A percentile compares a stretch with the other conserved stretches of the same genome.
Conservation (phyloP, 441 rosid genomes). For the Dalechampia spathulata region DNA sequence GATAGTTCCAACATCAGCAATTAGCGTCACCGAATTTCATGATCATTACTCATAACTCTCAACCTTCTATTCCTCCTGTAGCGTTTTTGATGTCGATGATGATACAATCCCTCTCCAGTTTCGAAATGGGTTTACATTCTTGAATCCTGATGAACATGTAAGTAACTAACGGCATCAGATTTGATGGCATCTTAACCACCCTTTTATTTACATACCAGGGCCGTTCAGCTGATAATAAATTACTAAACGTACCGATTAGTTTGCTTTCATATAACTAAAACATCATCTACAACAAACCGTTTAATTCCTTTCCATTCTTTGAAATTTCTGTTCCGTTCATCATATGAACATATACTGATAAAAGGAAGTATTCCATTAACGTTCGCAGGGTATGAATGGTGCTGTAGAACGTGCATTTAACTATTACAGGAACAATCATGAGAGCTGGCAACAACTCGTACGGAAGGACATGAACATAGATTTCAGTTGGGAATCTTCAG, state of each 20-base stretch:
- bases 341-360: too few relatives aligned
- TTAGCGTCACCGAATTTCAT: not conserved
- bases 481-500: slow-evolving; percentile 81
- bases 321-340: too few relatives aligned
- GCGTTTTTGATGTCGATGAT: slow-evolving; percentile 83
- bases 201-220: too few relatives aligned
- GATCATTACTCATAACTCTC: not conserved
- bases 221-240: too few relatives aligned
- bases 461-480: slow-evolving; percentile 67
- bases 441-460: slow-evolving; percentile 57
- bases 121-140: slow-evolving; percentile 73
- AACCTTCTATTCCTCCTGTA: slow-evolving; percentile 24
- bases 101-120: slow-evolving; percentile 60
- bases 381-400: slow-evolving; percentile 45
- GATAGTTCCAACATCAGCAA: slow-evolving; percentile 1
- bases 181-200: too few relatives aligned
- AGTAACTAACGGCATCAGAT: too few relatives aligned
- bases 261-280: too few relatives aligned
- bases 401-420: slow-evolving; percentile 72
- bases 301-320: too few relatives aligned
- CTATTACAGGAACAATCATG: slow-evolving; percentile 37
- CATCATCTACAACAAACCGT: too few relatives aligned
- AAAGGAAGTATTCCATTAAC: not conserved
- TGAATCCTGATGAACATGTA: slow-evolving; percentile 76
- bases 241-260: too few relatives aligned